Conservation (phyloP, 2,329 filamentous ascomycete genomes). For the Arachnopeziza araneosa region DNA sequence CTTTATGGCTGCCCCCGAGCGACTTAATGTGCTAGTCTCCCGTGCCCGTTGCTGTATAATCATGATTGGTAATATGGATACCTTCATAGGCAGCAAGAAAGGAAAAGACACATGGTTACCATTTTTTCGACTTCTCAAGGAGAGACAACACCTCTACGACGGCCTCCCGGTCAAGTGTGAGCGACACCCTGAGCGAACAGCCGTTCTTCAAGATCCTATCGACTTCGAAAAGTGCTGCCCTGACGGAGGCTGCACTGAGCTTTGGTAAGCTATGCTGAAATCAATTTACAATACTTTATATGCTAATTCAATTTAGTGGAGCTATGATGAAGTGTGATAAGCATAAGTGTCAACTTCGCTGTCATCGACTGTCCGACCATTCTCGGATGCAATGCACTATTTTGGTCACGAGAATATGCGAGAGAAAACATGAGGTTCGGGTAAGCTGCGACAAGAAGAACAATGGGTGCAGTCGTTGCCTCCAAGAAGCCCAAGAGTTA, state of each 20-base stretch:
- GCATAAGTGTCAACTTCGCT: slow-evolving; percentile 54
- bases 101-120: slow-evolving; percentile 50
- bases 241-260: slow-evolving; percentile 60
- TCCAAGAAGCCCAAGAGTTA: slow-evolving; percentile 46
- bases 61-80: slow-evolving; percentile 61
- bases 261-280: slow-evolving; percentile 45
- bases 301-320: slow-evolving; percentile 34
- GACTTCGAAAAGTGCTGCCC: slow-evolving; percentile 59
- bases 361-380: slow-evolving; percentile 55
- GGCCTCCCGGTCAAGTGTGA: slow-evolving; percentile 55
- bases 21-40: slow-evolving; percentile 63
- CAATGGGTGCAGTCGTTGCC: slow-evolving; percentile 39
- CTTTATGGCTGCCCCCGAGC: slow-evolving; percentile 58
- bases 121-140: slow-evolving; percentile 50
- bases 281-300: neutral
- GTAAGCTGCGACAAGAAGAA: slow-evolving; percentile 41
- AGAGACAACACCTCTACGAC: slow-evolving; percentile 46
- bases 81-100: slow-evolving; percentile 54
- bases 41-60: slow-evolving; percentile 58
- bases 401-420: slow-evolving; percentile 43
- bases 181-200: slow-evolving; percentile 46
- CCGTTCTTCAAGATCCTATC: slow-evolving; percentile 40
- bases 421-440: slow-evolving; percentile 43
- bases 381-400: slow-evolving; percentile 44
- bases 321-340: slow-evolving; percentile 47